These are phyloP conservation scores for Gymnopus androsaceus DNA, from an alignment of 1,284 basidiomycete species.

Conservation along the genomic window DNA sequence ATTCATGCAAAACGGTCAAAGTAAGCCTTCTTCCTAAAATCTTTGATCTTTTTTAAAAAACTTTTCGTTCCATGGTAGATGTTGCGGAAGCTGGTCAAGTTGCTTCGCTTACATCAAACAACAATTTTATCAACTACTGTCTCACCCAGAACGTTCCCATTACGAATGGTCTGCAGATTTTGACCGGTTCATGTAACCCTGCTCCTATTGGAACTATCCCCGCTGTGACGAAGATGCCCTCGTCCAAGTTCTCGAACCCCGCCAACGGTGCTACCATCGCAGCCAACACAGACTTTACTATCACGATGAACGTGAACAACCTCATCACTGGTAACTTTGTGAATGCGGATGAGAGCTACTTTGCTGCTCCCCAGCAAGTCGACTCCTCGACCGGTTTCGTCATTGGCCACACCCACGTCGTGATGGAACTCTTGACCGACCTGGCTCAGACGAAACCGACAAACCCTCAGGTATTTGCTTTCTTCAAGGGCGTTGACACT, in stretches of 20 bases:
- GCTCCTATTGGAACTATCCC: constrained; percentile 47
- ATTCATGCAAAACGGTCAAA: constrained; percentile 21
- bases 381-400: constrained; percentile 43
- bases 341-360: constrained; percentile 55
- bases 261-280: constrained; percentile 42
- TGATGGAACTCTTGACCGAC: constrained; percentile 47
- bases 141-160: constrained; percentile 27
- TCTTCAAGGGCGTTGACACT: constrained; percentile 53
- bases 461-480: constrained; percentile 52
- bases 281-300: constrained; percentile 45
- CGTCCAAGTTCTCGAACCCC: constrained; percentile 48
- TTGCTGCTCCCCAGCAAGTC: constrained; percentile 54
- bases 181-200: constrained; percentile 24
- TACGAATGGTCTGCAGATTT: constrained; percentile 42
- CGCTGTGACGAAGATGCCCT: constrained; percentile 42
- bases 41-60: too few species aligned
- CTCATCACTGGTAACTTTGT: constrained; percentile 47
- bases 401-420: constrained; percentile 56
- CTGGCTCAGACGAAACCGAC: constrained; percentile 47
- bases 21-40: too few species aligned
- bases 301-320: constrained; percentile 25
- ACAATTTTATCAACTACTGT: constrained; percentile 58
- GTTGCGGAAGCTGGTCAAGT: constrained; percentile 35
- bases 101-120: constrained; percentile 48
- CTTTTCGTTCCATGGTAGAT: neutral